Evolutionary conservation across 2,329 filamentous ascomycete species (phyloP), one percentile per base, ranked within the genome.

Genomic region (Aureobasidium sp.): DNA sequence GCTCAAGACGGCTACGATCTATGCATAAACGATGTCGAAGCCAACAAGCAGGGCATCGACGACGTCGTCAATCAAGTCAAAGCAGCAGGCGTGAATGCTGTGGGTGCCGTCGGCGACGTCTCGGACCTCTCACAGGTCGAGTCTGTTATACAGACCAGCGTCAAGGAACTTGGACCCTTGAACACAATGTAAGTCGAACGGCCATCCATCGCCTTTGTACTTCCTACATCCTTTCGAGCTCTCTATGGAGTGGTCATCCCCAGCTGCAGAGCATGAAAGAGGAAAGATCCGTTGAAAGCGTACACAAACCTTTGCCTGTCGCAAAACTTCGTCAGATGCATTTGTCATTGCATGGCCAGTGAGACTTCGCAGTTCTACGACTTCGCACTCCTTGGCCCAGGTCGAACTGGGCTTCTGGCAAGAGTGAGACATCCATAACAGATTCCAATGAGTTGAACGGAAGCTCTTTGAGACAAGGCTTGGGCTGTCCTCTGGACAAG

Each of bases 1-100:
- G 85, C 85, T 6, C 73, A 77, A 26, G 86, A 88, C 65, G 86
- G 86, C 60, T 89, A 88, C 73, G 78, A 84, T 66, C 76, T 89
- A 55, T 86, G 84, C 68, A 76, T 89, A 65, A 88, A 87, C 69
- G 86, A 88, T 66, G 74, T 88, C 17, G 66, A 76, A 32, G 75
- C 79, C 15, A 83, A 86, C 65, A 72, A 79, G 56, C 66, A 77
- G 4, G 79, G 75, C 1, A 81, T 83, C 64, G 79, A 85, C 57
- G 77, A 81, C 26, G 71, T 79, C 0, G 81, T 79, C 10, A 72
- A 78, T 24, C 78, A 86, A 65, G 84, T 87, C 60, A 71, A 79
- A 61, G 64, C 70, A 3, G 72, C 82, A 10, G 84, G 81, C 1
- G 74, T 81, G 27, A 81, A 80, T 51, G 78, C 84, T 1, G 80